Conservation (phyloP, 306 rosid species). For the Comarum palustre region DNA sequence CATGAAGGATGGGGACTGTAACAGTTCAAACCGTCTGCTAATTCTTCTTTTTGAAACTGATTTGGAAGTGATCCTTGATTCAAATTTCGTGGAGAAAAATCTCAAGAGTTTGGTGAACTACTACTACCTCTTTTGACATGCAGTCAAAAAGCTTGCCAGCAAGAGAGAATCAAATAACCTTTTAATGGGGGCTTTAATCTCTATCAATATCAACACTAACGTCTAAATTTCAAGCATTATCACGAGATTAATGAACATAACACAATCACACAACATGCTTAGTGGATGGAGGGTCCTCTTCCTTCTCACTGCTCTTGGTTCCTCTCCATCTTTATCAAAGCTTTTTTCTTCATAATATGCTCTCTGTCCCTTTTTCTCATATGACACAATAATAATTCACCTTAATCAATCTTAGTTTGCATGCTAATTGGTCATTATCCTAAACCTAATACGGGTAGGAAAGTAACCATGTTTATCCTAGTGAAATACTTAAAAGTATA, state of each 20-base stretch:
- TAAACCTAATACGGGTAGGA: background rate
- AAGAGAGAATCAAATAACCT: slow-evolving; percentile 18
- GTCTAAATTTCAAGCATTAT: slow-evolving; percentile 21
- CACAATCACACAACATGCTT: slow-evolving; percentile 33
- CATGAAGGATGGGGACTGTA: too few species aligned
- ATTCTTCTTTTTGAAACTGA: background rate
- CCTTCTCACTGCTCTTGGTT: slow-evolving; percentile 32
- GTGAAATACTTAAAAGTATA: background rate
- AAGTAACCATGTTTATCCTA: background rate
- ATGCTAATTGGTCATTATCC: slow-evolving; percentile 10
- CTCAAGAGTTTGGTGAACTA: slow-evolving; percentile 35
- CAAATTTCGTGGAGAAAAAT: background rate
- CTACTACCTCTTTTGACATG: slow-evolving; percentile 14
- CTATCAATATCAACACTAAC: slow-evolving; percentile 33
- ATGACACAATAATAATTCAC: slow-evolving; percentile 35
- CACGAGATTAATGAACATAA: slow-evolving; percentile 29
- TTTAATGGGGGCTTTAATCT: slow-evolving; percentile 17
- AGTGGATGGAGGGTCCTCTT: slow-evolving; percentile 63
- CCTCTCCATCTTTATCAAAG: slow-evolving; percentile 25
- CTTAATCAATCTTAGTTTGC: slow-evolving; percentile 25
- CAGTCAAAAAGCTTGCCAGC: slow-evolving; percentile 38
- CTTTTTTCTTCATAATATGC: slow-evolving; percentile 60
- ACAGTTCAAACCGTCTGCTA: too few species aligned
- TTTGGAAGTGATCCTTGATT: background rate
- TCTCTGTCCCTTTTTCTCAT: slow-evolving; percentile 52